phyloP scores from a whole-genome alignment of 2,329 filamentous ascomycete genomes.

The Amauroascus niger region DNA sequence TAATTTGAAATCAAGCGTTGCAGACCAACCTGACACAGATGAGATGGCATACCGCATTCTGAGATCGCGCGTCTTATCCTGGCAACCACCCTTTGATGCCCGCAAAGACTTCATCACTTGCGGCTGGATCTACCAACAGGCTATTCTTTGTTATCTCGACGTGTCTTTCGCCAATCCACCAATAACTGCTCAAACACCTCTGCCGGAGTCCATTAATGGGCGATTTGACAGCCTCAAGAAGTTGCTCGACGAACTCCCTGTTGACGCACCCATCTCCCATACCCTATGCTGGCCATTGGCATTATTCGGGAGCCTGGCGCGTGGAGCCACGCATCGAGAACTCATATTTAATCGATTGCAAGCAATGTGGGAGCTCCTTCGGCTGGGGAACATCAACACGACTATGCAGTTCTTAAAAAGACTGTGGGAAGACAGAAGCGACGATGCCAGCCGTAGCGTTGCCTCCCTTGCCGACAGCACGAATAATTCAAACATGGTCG shows the following conservation, averaged over 20 bases:
- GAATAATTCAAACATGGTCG: neutral
- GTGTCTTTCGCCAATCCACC: constrained; percentile 8
- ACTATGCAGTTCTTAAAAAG: constrained; percentile 11
- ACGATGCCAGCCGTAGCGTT: neutral
- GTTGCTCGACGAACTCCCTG: constrained; percentile 6
- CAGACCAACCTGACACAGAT: neutral
- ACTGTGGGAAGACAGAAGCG: constrained; percentile 8
- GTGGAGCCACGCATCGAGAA: neutral
- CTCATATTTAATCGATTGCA: constrained; percentile 9
- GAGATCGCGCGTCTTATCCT: constrained; percentile 4
- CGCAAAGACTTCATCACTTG: constrained; percentile 8
- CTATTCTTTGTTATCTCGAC: constrained; percentile 11
- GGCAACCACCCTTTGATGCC: constrained; percentile 7
- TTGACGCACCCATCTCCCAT: constrained; percentile 13
- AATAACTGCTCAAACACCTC: constrained; percentile 7
- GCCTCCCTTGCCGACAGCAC: neutral
- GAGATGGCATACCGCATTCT: constrained; percentile 9
- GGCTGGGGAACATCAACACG: constrained; percentile 9
- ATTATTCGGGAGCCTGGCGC: constrained; percentile 10
- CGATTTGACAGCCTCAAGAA: constrained; percentile 1
- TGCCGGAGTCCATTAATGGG: constrained; percentile 3
- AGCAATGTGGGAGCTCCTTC: constrained; percentile 12
- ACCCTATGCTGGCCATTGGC: constrained; percentile 13
- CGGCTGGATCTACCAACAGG: constrained; percentile 12
- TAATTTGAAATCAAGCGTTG: neutral